phyloP scores from a whole-genome alignment of 352 stramenopile genomes.

The Phytophthora nicotianae region DNA sequence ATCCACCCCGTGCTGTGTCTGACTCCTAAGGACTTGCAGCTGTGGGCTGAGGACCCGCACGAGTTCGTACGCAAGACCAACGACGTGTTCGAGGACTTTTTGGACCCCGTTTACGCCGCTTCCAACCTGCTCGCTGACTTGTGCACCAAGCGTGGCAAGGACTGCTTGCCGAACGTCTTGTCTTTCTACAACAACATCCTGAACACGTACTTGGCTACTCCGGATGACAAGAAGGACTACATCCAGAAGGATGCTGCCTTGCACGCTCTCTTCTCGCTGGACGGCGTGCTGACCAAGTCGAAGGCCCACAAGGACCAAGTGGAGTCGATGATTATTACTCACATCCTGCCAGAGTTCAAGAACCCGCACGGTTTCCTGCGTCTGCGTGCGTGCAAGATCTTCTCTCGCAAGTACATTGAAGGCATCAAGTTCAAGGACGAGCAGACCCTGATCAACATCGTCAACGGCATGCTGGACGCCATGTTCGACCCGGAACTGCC shows the following conservation, averaged over 20 bases:
- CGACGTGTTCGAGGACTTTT: conserved; percentile 97
- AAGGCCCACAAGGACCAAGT: conserved; percentile 94
- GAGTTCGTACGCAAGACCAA: conserved; percentile 98
- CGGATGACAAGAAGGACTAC: conserved; percentile 89
- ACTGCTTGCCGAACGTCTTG: conserved; percentile 93
- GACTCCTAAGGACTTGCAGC: conserved; percentile 92
- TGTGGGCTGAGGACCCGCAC: conserved; percentile 96
- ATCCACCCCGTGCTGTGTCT: conserved; percentile 96
- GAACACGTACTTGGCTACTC: conserved; percentile 80
- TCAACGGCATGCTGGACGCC: conserved; percentile 83
- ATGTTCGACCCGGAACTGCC: conserved; percentile 96
- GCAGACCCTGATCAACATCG: conserved; percentile 80
- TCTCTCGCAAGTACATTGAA: conserved; percentile 95
- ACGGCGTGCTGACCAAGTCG: conserved; percentile 92
- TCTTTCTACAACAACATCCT: conserved; percentile 94
- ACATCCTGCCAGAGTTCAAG: conserved; percentile 97
- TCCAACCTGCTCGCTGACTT: conserved; percentile 94
- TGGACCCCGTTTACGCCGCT: conserved; percentile 94
- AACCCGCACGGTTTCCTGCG: conserved; percentile 95
- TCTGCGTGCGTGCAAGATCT: conserved; percentile 95
- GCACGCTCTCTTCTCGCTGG: conserved; percentile 92
- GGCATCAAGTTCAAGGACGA: conserved; percentile 92
- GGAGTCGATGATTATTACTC: conserved; percentile 93
- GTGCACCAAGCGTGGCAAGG: conserved; percentile 95
- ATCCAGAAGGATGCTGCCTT: conserved; percentile 97